A percentile compares a stretch with the other conserved stretches of the same genome.
Conservation (phyloP, 1,284 basidiomycete genomes). For the Hypsizygus ulmarius region DNA sequence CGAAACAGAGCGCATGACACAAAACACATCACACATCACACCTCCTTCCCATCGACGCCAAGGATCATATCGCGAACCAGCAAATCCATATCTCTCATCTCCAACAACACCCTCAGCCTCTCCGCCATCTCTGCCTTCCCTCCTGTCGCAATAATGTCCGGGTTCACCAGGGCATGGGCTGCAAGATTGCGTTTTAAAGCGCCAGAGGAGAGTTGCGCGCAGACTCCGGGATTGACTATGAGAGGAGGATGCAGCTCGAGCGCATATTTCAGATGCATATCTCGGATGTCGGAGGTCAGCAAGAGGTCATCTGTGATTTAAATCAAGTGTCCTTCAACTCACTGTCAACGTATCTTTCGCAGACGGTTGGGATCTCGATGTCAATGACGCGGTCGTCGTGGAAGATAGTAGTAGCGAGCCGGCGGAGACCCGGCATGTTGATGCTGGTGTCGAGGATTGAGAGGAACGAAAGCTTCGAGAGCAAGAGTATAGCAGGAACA, state of each 20-base stretch:
- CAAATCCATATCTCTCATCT: constrained; percentile 45
- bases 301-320: constrained; percentile 4
- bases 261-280: constrained; percentile 45
- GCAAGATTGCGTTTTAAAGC: constrained; percentile 55
- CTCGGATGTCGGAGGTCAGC: constrained; percentile 29
- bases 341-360: constrained; percentile 56
- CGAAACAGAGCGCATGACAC: background rate
- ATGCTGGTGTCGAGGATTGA: constrained; percentile 53
- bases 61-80: constrained; percentile 47
- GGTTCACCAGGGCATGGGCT: constrained; percentile 44
- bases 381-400: constrained; percentile 39
- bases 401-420: constrained; percentile 40
- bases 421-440: constrained; percentile 54
- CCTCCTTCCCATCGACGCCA: constrained; percentile 11
- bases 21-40: background rate
- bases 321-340: constrained; percentile 17
- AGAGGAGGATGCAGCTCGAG: constrained; percentile 46
- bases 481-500: constrained; percentile 48
- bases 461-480: constrained; percentile 47
- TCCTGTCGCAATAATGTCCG: constrained; percentile 34
- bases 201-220: constrained; percentile 38
- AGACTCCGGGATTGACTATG: constrained; percentile 42
- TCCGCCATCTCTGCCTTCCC: constrained; percentile 40
- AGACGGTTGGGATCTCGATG: constrained; percentile 51
- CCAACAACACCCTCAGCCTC: constrained; percentile 37